These are phyloP conservation scores for Tinospora cordifolia DNA, from an alignment of 164 flowering plant genomes.

Conservation along the genomic window DNA sequence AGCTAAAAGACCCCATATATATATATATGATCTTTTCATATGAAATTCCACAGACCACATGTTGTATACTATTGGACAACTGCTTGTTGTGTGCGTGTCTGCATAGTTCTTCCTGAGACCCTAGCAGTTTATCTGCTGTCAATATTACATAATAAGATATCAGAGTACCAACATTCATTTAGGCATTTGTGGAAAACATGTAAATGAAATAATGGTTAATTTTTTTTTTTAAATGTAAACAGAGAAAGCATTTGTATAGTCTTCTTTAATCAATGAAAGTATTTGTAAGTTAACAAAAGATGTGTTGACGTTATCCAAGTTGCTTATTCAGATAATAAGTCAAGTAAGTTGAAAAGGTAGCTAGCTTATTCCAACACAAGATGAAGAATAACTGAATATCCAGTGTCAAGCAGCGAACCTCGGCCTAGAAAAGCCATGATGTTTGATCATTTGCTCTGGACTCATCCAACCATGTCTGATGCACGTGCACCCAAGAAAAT, in stretches of 20 bases:
- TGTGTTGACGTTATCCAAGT: not conserved
- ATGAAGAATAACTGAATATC: not conserved
- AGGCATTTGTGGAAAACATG: not conserved
- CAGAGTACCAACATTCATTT: not conserved
- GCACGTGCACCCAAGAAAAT: conserved; percentile 44
- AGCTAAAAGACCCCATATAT: too few species aligned
- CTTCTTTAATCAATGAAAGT: not conserved
- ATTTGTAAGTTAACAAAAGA: not conserved
- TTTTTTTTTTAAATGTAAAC: not conserved
- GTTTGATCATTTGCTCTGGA: conserved; percentile 21
- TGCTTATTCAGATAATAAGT: not conserved
- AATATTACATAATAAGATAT: not conserved
- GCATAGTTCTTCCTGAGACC: too few species aligned
- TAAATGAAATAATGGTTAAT: not conserved
- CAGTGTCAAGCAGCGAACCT: not conserved
- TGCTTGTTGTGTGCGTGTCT: too few species aligned
- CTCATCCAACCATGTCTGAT: conserved; percentile 51
- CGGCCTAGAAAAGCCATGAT: conserved; percentile 33
- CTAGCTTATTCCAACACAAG: not conserved
- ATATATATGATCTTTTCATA: too few species aligned
- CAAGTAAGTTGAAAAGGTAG: not conserved
- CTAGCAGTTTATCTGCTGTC: not conserved
- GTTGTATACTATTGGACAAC: too few species aligned
- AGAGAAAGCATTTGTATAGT: not conserved
- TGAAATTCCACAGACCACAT: too few species aligned